Evolutionary conservation across 371 early-diverging fungal genomes (phyloP).

Genomic region (Mortierella sp.): DNA sequence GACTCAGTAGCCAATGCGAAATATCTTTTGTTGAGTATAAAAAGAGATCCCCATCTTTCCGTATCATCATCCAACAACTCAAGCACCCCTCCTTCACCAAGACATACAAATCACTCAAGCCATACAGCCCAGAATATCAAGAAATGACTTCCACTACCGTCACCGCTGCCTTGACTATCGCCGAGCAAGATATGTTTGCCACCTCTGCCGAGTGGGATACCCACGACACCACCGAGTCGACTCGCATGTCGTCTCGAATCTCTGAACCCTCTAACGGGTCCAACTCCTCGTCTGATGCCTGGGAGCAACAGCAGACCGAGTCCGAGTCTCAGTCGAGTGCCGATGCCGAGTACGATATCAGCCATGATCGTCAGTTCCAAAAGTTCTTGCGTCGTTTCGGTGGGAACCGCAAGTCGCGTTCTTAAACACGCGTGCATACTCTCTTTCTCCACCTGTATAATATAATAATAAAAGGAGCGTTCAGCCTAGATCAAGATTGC

Average conservation of each 20-base stretch:
- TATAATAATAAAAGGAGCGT: background rate
- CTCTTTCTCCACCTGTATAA: background rate
- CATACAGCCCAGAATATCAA: background rate
- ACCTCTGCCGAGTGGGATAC: background rate
- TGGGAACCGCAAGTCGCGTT: constrained; percentile 1
- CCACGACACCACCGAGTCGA: background rate
- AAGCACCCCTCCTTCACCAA: background rate
- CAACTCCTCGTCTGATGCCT: background rate
- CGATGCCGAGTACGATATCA: background rate
- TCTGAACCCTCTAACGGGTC: background rate
- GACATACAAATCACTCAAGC: background rate
- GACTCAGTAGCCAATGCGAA: background rate
- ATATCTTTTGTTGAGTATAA: background rate
- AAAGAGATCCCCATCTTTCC: background rate
- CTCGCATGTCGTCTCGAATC: background rate
- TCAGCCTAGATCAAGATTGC: too few species aligned
- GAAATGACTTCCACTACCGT: background rate
- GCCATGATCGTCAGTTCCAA: constrained; percentile 6
- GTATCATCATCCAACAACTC: background rate
- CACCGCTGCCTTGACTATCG: background rate
- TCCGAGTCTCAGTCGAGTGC: background rate
- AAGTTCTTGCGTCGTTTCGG: constrained; percentile 4
- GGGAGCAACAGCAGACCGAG: background rate
- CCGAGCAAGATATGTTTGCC: background rate
- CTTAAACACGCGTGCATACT: background rate